Evolutionary conservation across 2,329 filamentous ascomycete species (phyloP), one percentile per base, ranked within the genome.

Genomic region (Fusarium sp.): DNA sequence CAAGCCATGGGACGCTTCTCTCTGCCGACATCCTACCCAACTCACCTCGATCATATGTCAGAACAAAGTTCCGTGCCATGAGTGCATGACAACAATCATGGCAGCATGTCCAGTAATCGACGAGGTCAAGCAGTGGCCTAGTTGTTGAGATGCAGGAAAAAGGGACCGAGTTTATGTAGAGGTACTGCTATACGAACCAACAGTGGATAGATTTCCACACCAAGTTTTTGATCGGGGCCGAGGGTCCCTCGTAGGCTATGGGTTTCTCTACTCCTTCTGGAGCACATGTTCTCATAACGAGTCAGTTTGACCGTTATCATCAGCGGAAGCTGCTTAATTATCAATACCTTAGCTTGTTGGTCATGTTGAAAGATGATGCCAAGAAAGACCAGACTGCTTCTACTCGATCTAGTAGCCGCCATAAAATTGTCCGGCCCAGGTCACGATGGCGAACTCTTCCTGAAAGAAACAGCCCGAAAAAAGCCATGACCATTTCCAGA

Each of bases 1-100:
- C 64, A 73, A 64, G 71, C 62, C 60, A 70, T 66, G 57, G 46
- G 60, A 60, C 64, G 54, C 51, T 59, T 69, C 54, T 53, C 53
- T 67, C 40, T 65, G 53, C 56, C 58, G 66, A 62, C 59, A 63
- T 67, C 13, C 52, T 68, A 67, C 39, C 42, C 67, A 60, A 65
- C 36, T 62, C 50, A 43, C 22, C 46, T 45, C 43, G 36, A 55
- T 54, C 34, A 52, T 52, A 59, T 70, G 56, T 65, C 43, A 51
- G 57, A 52, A 43, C 50, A 38, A 46, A 39, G 31, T 45, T 57
- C 57, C 62, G 58, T 24, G 51, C 28, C 39, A 49, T 46, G 52
- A 52, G 49, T 44, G 59, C 55, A 60, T 60, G 63, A 61, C 57
- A 56, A 50, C 33, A 65, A 52, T 51, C 24, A n/a, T 15, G 21